Evolutionary conservation across 768 basidiomycete genomes (phyloP), one percentile per base, ranked within the genome.

Genomic region (Coprinopsis sp.): DNA sequence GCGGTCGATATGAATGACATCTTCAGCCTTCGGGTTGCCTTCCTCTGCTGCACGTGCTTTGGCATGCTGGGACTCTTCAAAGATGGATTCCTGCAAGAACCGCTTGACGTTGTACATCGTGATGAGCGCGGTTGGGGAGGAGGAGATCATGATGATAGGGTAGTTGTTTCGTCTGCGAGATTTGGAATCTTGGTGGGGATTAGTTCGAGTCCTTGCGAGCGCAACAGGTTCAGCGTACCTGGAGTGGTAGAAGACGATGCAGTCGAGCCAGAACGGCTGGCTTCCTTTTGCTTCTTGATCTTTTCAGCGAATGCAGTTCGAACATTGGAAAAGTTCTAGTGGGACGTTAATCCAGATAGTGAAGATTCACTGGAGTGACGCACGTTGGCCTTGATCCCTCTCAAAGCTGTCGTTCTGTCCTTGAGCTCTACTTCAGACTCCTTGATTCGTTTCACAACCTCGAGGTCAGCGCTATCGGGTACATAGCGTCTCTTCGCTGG

Each of bases 41-140:
- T 88, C 85, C 0, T 79, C 69, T 4, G 78, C 71, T 2, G 80
- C 80, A 21, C 78, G 80, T 24, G 78, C 77, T 21, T 85, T 80
- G 0, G 91, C 91, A 1, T 82, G 78, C 54, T 86, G 78, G 0
- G 89, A 84, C 4, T 80, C 72, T 58, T 91, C 85, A 54, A 88
- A 93, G 14, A 82, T 85, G 0, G 91, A 79, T 58, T 97, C 91
- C 68, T 97, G 91, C 13, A 99, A 67, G 67, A 98, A 96, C 25
- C 79, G 80, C 63, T 89, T 90, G 46, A 98, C 91, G 58, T 99
- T 99, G 77, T 93, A 84, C 91, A 99, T 96, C 5, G 92, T 96
- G 60, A 99, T 84, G 46, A 99, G 79, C 3, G 92, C 84, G 1
- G 95, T 97, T 0, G 93, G 93, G 13, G 87, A 93, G 0, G 93